Conservation (phyloP, 305 asterid genomes). For the Solanum hybrid region DNA sequence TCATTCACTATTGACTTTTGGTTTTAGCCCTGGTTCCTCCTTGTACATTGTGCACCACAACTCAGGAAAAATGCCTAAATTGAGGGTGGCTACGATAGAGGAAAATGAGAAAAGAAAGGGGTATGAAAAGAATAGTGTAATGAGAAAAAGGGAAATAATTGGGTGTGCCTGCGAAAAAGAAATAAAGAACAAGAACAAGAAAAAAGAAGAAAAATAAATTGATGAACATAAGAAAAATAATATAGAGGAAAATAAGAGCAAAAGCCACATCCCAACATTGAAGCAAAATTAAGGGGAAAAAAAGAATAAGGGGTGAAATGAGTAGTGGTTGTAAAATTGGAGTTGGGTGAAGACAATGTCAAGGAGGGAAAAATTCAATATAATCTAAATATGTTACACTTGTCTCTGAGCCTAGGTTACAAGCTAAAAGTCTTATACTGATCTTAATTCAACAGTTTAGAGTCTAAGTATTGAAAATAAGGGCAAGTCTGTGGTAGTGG, state of each 20-base stretch:
- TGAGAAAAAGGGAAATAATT: background rate
- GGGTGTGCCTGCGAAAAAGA: background rate
- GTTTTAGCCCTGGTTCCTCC: background rate
- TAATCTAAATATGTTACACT: no score
- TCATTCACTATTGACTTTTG: background rate
- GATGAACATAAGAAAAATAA: background rate
- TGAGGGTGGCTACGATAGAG: background rate
- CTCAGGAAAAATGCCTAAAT: background rate
- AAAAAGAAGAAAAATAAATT: background rate
- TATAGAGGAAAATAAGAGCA: background rate
- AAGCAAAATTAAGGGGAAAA: background rate
- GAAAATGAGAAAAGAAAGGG: background rate
- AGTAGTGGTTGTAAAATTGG: background rate
- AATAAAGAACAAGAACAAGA: no score
- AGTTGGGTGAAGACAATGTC: background rate
- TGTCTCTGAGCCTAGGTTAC: background rate
- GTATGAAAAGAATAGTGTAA: background rate
- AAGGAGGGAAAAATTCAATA: no score
- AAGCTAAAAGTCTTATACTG: background rate
- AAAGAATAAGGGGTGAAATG: background rate
- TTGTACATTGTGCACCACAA: background rate
- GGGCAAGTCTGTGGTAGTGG: background rate
- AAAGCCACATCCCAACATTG: background rate
- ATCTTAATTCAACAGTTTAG: no score
- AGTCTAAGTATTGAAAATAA: no score